These are phyloP conservation scores for Chlamydomonas incerta DNA, from an alignment of 139 green algal species.

Conservation along the genomic window DNA sequence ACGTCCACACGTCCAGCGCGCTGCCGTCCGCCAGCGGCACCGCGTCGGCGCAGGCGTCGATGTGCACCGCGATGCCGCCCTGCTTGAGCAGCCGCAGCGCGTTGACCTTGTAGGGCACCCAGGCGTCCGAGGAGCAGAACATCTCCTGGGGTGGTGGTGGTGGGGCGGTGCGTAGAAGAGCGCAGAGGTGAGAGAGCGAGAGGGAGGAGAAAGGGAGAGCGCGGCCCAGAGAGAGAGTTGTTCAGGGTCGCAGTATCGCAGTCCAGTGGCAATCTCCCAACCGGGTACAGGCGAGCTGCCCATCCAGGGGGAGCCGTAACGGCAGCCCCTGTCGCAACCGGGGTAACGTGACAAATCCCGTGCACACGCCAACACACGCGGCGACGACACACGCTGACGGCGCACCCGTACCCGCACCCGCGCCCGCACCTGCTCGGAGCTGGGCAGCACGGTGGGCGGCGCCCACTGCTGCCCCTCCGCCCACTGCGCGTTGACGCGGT, in stretches of 20 bases:
- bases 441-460: constrained; percentile 5
- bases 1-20: constrained; percentile 45
- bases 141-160: background rate
- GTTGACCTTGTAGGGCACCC: constrained; percentile 34
- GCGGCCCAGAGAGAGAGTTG: no score
- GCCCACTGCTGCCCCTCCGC: constrained; percentile 37
- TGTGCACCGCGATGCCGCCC: constrained; percentile 18
- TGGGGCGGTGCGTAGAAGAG: background rate
- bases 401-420: no score
- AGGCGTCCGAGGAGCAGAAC: constrained; percentile 24
- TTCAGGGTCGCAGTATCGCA: no score
- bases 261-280: no score
- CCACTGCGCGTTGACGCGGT: constrained; percentile 37
- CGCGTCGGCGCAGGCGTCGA: constrained; percentile 22
- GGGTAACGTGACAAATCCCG: no score
- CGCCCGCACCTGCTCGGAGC: background rate
- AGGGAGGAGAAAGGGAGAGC: no score
- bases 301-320: no score
- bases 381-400: no score
- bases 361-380: no score
- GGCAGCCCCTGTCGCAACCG: no score
- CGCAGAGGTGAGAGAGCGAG: no score
- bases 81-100: constrained; percentile 1
- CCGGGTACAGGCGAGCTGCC: no score
- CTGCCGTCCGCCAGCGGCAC: constrained; percentile 24